phyloP scores from a whole-genome alignment of 2,329 filamentous ascomycete genomes.

The Penicillium sp. region DNA sequence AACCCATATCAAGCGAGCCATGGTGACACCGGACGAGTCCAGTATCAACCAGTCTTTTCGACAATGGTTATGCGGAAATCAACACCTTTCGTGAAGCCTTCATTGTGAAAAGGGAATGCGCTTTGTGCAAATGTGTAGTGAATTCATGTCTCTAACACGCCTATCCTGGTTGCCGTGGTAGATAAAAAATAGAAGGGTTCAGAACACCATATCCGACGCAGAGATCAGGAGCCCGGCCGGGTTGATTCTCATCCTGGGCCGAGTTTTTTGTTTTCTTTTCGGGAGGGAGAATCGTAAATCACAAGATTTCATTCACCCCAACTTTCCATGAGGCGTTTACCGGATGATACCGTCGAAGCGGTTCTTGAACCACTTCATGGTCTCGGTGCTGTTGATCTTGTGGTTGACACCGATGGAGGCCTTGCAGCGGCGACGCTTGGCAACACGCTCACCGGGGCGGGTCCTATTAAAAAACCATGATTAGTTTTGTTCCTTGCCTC shows the following conservation, averaged over 20 bases:
- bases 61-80: constrained; percentile 59
- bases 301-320: constrained; percentile 29
- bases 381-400: constrained; percentile 92
- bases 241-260: constrained; percentile 15
- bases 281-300: constrained; percentile 28
- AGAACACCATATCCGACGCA: constrained; percentile 31
- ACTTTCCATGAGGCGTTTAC: constrained; percentile 59
- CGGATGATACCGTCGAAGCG: constrained; percentile 98
- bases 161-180: constrained; percentile 40
- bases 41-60: constrained; percentile 39
- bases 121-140: constrained; percentile 26
- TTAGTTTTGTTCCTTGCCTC: constrained; percentile 27
- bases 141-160: constrained; percentile 43
- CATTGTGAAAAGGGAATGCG: constrained; percentile 51
- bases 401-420: constrained; percentile 81
- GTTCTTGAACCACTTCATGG: constrained; percentile 95
- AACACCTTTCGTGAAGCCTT: constrained; percentile 60
- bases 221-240: constrained; percentile 24
- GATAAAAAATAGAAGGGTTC: constrained; percentile 30
- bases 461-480: constrained; percentile 55
- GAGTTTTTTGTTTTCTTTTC: constrained; percentile 27
- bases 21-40: constrained; percentile 14
- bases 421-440: constrained; percentile 89
- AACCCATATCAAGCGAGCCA: constrained; percentile 24
- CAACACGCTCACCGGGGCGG: constrained; percentile 96